phyloP scores from a whole-genome alignment of 139 green algal genomes.

The Chara braunii region DNA sequence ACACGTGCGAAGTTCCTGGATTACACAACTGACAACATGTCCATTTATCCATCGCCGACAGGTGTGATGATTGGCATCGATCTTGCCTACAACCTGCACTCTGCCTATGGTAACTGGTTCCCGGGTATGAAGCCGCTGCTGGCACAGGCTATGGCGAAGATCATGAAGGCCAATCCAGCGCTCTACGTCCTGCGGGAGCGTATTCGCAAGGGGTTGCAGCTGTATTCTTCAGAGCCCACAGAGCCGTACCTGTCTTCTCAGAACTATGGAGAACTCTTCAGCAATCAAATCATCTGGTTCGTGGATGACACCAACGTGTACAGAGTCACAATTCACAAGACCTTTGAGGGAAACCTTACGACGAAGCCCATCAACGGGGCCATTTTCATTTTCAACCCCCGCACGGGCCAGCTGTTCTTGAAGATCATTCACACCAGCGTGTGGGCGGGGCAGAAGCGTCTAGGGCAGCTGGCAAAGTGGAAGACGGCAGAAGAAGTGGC shows the following conservation, averaged over 20 bases:
- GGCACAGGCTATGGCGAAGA: neutral
- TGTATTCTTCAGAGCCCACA: slow-evolving; percentile 96
- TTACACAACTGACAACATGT: slow-evolving; percentile 99
- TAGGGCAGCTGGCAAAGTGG: slow-evolving; percentile 98
- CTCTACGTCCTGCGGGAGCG: slow-evolving; percentile 98
- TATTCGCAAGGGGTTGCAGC: slow-evolving; percentile 93
- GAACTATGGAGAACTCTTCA: slow-evolving; percentile 99
- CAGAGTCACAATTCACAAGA: slow-evolving; percentile 99
- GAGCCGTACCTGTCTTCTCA: slow-evolving; percentile 96
- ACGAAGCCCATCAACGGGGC: slow-evolving; percentile 97
- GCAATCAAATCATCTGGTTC: slow-evolving; percentile 99
- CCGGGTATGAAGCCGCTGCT: slow-evolving; percentile 91
- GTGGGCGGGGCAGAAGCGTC: slow-evolving; percentile 98
- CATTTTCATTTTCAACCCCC: slow-evolving; percentile 99
- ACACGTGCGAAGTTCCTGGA: slow-evolving; percentile 97
- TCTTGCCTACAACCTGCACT: slow-evolving; percentile 98
- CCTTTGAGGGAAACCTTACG: slow-evolving; percentile 97
- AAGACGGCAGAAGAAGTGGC: slow-evolving; percentile 99
- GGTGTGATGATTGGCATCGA: slow-evolving; percentile 96
- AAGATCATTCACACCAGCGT: slow-evolving; percentile 99
- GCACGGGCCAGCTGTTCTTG: slow-evolving; percentile 93
- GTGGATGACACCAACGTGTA: slow-evolving; percentile 99
- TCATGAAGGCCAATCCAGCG: slow-evolving; percentile 96
- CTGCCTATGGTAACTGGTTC: slow-evolving; percentile 97
- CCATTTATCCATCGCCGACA: slow-evolving; percentile 93